These are phyloP conservation scores for Plicaturopsis crispa DNA, from an alignment of 768 basidiomycete species.

Conservation along the genomic window DNA sequence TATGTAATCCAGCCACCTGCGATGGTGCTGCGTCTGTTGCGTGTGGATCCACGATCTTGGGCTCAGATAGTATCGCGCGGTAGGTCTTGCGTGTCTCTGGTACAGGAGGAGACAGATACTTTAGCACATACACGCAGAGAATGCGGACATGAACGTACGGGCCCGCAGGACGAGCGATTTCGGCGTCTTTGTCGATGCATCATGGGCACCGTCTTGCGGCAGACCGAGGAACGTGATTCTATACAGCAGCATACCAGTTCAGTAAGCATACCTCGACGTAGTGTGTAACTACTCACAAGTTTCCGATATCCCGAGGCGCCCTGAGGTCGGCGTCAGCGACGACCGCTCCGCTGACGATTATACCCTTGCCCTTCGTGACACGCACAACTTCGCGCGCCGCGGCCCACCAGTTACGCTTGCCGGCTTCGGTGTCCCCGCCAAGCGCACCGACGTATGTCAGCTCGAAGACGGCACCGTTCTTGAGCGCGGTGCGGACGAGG, in stretches of 20 bases:
- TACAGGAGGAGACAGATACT: not conserved
- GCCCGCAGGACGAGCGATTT: constrained; percentile 68
- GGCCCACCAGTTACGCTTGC: constrained; percentile 82
- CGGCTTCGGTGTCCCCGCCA: constrained; percentile 49
- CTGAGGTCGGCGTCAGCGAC: constrained; percentile 55
- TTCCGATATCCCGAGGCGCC: constrained; percentile 65
- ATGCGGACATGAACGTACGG: constrained; percentile 49
- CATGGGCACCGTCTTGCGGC: constrained; percentile 60
- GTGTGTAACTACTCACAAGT: constrained; percentile 45
- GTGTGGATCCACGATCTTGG: constrained; percentile 55
- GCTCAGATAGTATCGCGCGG: constrained; percentile 73
- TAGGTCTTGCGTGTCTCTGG: constrained; percentile 78
- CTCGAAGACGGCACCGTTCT: constrained; percentile 80
- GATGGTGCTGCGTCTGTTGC: no score
- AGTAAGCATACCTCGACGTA: not conserved
- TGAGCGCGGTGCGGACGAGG: constrained; percentile 69
- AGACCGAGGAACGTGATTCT: constrained; percentile 66
- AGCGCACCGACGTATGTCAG: constrained; percentile 72
- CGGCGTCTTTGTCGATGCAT: constrained; percentile 48
- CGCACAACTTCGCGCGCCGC: constrained; percentile 67
- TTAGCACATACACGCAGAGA: not conserved
- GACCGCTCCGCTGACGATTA: constrained; percentile 67
- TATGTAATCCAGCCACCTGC: no score
- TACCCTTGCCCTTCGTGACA: constrained; percentile 73
- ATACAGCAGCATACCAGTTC: constrained; percentile 1